Conservation (phyloP, 2,329 filamentous ascomycete genomes). For the Xylariales sp. region DNA sequence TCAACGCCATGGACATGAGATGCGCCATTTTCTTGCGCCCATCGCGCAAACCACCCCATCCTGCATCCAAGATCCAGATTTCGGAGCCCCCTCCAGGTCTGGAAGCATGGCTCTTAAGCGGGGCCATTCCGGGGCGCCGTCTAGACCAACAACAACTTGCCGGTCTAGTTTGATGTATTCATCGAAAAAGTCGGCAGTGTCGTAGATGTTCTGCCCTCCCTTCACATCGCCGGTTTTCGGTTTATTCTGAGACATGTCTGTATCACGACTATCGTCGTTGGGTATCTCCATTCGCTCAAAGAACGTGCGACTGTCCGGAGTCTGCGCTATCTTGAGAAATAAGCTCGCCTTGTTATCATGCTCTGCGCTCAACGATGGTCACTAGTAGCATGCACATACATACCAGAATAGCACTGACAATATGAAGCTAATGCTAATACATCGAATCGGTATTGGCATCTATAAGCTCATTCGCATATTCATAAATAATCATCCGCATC, state of each 20-base stretch:
- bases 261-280: too few species aligned
- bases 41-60: conserved; percentile 42
- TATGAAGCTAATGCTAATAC: too few species aligned
- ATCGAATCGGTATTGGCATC: too few species aligned
- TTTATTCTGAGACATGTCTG: conserved; percentile 2
- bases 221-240: neutral
- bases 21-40: conserved; percentile 33
- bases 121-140: conserved; percentile 39
- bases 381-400: too few species aligned
- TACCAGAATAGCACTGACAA: too few species aligned
- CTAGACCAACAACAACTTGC: conserved; percentile 32
- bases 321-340: too few species aligned
- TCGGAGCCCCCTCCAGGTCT: conserved; percentile 20
- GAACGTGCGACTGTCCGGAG: too few species aligned
- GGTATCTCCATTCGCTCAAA: too few species aligned
- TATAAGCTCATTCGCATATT: too few species aligned
- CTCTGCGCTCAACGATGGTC: too few species aligned
- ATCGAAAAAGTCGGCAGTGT: conserved; percentile 32
- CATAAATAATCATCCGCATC: too few species aligned
- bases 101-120: conserved; percentile 35
- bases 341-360: too few species aligned
- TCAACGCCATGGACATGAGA: conserved; percentile 32
- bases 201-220: conserved; percentile 2
- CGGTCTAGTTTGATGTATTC: conserved; percentile 37
- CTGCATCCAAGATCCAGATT: conserved; percentile 43